phyloP scores from a whole-genome alignment of 345 rosid species.

The Citrus cavaleriei region DNA sequence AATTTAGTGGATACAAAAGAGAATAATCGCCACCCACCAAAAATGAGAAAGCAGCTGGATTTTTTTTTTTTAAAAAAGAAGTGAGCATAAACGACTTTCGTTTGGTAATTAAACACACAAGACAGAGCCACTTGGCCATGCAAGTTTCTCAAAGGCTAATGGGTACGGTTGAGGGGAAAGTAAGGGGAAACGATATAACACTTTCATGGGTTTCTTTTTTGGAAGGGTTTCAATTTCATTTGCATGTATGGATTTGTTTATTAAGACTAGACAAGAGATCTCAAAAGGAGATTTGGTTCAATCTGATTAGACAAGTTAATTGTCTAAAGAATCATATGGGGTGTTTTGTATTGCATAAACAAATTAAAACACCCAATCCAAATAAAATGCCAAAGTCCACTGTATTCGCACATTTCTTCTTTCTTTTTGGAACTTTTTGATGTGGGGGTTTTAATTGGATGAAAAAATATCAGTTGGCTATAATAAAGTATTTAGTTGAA shows the following conservation, averaged over 20 bases:
- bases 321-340: constrained; percentile 19
- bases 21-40: too few species aligned
- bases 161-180: too few species aligned
- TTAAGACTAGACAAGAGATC: constrained; percentile 27
- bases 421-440: background rate
- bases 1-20: background rate
- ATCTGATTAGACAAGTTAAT: constrained; percentile 25
- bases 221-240: too few species aligned
- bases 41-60: background rate
- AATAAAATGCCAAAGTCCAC: constrained; percentile 13
- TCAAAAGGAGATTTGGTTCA: constrained; percentile 29
- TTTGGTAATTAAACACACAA: background rate
- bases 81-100: background rate
- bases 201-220: too few species aligned
- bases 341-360: constrained; percentile 17
- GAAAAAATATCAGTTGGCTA: background rate
- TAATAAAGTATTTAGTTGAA: background rate
- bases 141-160: background rate
- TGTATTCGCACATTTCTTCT: background rate
- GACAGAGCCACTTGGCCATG: background rate
- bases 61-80: too few species aligned
- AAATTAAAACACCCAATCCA: background rate
- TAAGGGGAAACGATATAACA: too few species aligned
- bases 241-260: background rate
- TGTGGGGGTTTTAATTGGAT: constrained; percentile 17